These are phyloP conservation scores for Xylaria sp. DNA, from an alignment of 495 filamentous ascomycete species.

Conservation along the genomic window DNA sequence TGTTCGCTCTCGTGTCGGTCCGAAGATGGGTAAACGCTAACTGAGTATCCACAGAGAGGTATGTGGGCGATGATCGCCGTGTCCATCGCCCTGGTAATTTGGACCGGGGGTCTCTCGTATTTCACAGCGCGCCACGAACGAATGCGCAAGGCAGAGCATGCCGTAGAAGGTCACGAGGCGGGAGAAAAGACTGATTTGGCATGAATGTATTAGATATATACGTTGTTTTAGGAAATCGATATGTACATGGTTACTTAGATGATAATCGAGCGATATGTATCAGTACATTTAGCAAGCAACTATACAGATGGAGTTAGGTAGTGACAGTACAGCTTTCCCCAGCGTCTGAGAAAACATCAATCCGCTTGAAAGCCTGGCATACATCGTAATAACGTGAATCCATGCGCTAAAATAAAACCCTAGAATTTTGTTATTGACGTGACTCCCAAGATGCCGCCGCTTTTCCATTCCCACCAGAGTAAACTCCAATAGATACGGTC, in stretches of 20 bases:
- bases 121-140: constrained; percentile 45
- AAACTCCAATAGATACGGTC: neutral
- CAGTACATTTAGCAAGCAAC: neutral
- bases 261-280: neutral
- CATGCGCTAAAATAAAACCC: neutral
- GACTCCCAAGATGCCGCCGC: neutral
- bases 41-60: constrained; percentile 44
- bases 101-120: constrained; percentile 57
- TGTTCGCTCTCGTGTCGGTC: neutral
- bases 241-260: neutral
- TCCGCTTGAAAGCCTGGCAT: neutral
- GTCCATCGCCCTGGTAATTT: constrained; percentile 57
- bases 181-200: neutral
- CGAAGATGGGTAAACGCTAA: constrained; percentile 18
- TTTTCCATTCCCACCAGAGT: neutral
- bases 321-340: neutral
- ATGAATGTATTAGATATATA: neutral
- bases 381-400: neutral
- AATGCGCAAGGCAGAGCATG: constrained; percentile 33
- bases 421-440: neutral
- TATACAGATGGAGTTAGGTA: neutral
- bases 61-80: constrained; percentile 67
- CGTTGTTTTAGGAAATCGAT: neutral
- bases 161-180: neutral
- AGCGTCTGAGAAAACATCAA: neutral